phyloP scores from a whole-genome alignment of 352 stramenopile species.

The Peronospora destructor region DNA sequence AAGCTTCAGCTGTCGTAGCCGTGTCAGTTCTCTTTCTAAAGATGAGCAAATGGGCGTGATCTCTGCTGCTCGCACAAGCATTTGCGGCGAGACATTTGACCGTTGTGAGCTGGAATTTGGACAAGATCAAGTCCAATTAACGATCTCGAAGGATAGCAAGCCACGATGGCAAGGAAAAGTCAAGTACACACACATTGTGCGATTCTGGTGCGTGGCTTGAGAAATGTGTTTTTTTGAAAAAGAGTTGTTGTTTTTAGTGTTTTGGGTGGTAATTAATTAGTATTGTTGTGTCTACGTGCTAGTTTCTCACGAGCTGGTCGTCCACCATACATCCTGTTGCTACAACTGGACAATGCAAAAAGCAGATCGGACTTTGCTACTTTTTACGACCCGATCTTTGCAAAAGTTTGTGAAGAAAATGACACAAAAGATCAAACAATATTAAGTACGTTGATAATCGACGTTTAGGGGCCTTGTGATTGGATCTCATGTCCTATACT shows the following conservation, averaged over 20 bases:
- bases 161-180: conserved; percentile 28
- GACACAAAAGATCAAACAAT: conserved; percentile 11
- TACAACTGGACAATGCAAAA: conserved; percentile 34
- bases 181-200: conserved; percentile 34
- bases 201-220: conserved; percentile 31
- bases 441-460: conserved; percentile 25
- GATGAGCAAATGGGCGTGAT: conserved; percentile 18
- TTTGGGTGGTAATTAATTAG: neutral
- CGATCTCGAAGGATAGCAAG: conserved; percentile 26
- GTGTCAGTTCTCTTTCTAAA: conserved; percentile 1
- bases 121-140: conserved; percentile 24
- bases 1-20: neutral
- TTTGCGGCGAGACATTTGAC: conserved; percentile 37
- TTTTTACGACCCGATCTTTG: conserved; percentile 60
- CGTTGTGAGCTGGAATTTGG: conserved; percentile 35
- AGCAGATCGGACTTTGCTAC: conserved; percentile 31
- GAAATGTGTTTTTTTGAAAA: neutral
- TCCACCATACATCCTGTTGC: conserved; percentile 47
- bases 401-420: conserved; percentile 28
- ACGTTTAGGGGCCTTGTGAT: neutral
- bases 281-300: neutral
- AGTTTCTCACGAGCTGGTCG: conserved; percentile 29
- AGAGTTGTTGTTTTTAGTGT: too few species aligned
- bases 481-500: neutral
- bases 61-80: conserved; percentile 26